Conservation (phyloP, 2,329 filamentous ascomycete genomes). For the Fusarium illudens region DNA sequence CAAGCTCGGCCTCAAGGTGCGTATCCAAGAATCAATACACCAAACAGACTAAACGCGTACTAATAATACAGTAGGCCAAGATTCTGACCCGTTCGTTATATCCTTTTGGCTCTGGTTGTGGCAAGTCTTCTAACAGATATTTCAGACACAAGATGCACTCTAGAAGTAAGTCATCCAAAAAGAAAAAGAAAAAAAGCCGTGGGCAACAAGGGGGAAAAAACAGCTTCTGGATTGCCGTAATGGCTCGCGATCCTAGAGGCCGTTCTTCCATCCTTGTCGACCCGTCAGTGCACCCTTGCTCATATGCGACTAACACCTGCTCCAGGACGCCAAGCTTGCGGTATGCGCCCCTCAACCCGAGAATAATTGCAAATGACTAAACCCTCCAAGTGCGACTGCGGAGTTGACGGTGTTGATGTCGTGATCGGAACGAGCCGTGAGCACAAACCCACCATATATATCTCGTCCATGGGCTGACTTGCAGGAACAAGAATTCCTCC, state of each 20-base stretch:
- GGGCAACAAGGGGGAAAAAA: too few species aligned
- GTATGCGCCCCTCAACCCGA: constrained; percentile 52
- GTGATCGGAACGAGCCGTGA: constrained; percentile 79
- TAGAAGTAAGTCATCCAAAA: constrained; percentile 25
- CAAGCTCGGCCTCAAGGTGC: constrained; percentile 88
- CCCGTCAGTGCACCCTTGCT: too few species aligned
- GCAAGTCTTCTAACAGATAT: background rate
- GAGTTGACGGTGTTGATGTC: constrained; percentile 81
- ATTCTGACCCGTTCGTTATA: constrained; percentile 41
- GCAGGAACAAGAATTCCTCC: constrained; percentile 61
- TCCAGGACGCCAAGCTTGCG: constrained; percentile 68
- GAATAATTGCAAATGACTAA: background rate
- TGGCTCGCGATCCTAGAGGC: too few species aligned
- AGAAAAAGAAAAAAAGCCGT: too few species aligned
- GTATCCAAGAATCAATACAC: background rate
- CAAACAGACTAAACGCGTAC: background rate
- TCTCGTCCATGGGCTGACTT: background rate
- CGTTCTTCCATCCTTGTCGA: too few species aligned
- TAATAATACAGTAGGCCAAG: constrained; percentile 39
- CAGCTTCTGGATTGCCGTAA: too few species aligned
- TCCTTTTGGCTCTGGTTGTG: background rate
- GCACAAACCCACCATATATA: background rate
- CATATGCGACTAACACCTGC: too few species aligned
- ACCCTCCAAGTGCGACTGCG: constrained; percentile 61
- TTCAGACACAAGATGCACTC: constrained; percentile 12